phyloP scores from a whole-genome alignment of 2,329 filamentous ascomycete genomes.

The Leptographium flavum region DNA sequence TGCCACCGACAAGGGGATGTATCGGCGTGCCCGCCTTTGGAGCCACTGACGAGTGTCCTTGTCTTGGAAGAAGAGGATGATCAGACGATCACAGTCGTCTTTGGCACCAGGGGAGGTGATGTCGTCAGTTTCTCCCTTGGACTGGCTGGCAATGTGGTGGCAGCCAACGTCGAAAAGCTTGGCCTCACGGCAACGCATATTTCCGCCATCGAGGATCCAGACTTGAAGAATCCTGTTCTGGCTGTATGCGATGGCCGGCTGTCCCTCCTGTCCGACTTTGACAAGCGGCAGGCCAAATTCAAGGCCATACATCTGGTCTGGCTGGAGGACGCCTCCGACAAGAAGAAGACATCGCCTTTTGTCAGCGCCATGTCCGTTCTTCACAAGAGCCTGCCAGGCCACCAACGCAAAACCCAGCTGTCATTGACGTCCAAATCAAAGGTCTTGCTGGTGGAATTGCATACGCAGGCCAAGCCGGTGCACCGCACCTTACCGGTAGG shows the following conservation, averaged over 20 bases:
- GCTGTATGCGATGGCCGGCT: slow-evolving; percentile 34
- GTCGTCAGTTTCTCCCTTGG: slow-evolving; percentile 24
- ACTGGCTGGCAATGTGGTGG: slow-evolving; percentile 10
- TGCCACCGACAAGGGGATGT: not conserved
- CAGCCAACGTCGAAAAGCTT: slow-evolving; percentile 14
- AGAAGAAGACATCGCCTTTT: slow-evolving; percentile 28
- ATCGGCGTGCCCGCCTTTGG: slow-evolving; percentile 10
- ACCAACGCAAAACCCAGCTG: slow-evolving; percentile 25
- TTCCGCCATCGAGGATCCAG: slow-evolving; percentile 9
- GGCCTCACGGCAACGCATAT: slow-evolving; percentile 14
- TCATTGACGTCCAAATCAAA: slow-evolving; percentile 34
- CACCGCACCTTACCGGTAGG: slow-evolving; percentile 32
- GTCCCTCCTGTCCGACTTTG: slow-evolving; percentile 26
- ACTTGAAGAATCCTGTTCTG: slow-evolving; percentile 20
- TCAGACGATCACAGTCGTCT: slow-evolving; percentile 17
- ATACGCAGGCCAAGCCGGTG: slow-evolving; percentile 28
- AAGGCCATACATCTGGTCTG: slow-evolving; percentile 31
- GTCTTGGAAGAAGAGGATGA: slow-evolving; percentile 11
- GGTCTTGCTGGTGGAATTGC: slow-evolving; percentile 39
- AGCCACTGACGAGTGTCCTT: slow-evolving; percentile 33
- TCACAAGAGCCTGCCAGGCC: slow-evolving; percentile 22
- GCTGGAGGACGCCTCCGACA: slow-evolving; percentile 34
- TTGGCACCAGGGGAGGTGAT: slow-evolving; percentile 39
- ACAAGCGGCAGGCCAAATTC: slow-evolving; percentile 17
- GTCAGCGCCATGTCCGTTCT: slow-evolving; percentile 34